Evolutionary conservation across 345 rosid species (phyloP).

Genomic region (Populus tremula): DNA sequence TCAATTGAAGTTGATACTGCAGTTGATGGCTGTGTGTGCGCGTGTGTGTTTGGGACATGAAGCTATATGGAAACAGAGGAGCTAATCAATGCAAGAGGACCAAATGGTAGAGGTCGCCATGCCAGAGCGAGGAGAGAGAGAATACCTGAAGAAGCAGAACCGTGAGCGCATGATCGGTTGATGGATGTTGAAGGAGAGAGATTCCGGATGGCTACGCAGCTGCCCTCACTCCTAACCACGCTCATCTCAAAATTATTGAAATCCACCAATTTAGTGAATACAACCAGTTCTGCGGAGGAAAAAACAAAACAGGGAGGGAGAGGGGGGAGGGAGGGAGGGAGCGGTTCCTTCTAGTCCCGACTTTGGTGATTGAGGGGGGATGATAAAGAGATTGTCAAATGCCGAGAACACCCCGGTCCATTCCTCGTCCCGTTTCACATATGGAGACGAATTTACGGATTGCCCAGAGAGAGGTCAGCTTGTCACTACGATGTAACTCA

Average conservation of each 20-base stretch:
- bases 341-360: not conserved
- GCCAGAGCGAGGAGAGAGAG: constrained; percentile 2
- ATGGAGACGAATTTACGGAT: not conserved
- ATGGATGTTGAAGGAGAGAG: constrained; percentile 47
- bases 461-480: not conserved
- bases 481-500: too few species aligned
- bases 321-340: not conserved
- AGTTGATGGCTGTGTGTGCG: not conserved
- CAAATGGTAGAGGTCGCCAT: not conserved
- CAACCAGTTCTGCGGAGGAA: not conserved
- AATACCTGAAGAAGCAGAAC: constrained; percentile 54
- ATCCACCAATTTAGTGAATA: not conserved
- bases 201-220: constrained; percentile 54
- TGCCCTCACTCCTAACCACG: constrained; percentile 47
- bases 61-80: not conserved
- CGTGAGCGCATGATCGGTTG: constrained; percentile 41
- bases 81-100: not conserved
- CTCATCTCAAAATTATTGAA: constrained; percentile 31
- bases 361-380: constrained; percentile 10
- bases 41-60: not conserved
- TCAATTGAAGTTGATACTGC: not conserved
- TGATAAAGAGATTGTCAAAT: not conserved
- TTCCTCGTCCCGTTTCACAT: not conserved
- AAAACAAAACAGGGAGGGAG: not conserved
- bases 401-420: not conserved